Conservation (phyloP, 106 monocot genomes). For the Platanthera zijinensis region DNA sequence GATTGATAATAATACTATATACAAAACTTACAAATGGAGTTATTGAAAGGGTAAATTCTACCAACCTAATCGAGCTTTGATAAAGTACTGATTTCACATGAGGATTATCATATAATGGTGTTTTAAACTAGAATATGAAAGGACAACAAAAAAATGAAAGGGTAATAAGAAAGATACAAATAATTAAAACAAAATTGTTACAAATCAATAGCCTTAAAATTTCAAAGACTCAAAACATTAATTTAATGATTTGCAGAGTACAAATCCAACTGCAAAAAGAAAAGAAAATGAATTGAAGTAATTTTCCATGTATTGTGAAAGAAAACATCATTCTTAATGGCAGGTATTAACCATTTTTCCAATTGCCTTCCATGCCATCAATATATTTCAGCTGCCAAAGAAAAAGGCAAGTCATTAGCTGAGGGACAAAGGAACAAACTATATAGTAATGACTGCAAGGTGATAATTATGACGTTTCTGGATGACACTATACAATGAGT, state of each 20-base stretch:
- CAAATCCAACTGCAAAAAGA: background rate
- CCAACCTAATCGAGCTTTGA: too few species aligned
- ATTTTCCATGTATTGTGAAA: background rate
- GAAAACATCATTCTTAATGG: background rate
- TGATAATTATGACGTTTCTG: background rate
- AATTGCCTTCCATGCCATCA: conserved; percentile 4
- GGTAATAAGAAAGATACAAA: background rate
- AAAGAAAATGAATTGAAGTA: background rate
- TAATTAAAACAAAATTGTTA: background rate
- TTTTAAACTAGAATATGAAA: background rate
- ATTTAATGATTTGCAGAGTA: background rate
- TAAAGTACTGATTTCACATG: background rate
- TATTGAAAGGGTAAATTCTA: too few species aligned
- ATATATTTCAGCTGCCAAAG: background rate
- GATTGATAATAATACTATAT: too few species aligned
- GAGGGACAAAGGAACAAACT: background rate
- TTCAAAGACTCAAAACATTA: background rate
- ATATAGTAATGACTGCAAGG: background rate
- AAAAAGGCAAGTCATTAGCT: background rate
- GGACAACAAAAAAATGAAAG: background rate
- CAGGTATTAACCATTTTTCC: background rate
- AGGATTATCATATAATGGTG: background rate
- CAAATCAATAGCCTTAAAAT: conserved; percentile 2
- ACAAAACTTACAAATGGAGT: too few species aligned
- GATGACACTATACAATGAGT: background rate